phyloP scores from a whole-genome alignment of 345 rosid genomes.

The Brassica carinata region DNA sequence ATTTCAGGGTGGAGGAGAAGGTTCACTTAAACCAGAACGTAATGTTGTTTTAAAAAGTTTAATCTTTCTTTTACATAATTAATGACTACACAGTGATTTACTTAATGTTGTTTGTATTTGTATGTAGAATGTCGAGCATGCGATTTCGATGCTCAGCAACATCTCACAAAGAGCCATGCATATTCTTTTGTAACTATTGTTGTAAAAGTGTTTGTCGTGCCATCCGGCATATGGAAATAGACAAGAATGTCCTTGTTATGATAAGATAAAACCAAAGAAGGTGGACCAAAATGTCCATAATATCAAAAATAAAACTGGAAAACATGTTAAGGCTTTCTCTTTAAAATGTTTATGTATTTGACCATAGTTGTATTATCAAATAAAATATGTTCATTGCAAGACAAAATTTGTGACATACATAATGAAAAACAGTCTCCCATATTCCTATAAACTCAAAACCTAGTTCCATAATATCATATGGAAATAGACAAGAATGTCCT shows the following conservation, averaged over 20 bases:
- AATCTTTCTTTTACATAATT: not conserved
- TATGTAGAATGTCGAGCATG: constrained; percentile 42
- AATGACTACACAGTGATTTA: not conserved
- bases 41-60: not conserved
- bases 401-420: not conserved
- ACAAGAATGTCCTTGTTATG: constrained; percentile 49
- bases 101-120: not conserved
- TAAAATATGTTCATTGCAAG: not conserved
- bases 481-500: no score
- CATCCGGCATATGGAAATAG: constrained; percentile 51
- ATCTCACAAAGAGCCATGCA: constrained; percentile 30
- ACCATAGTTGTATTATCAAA: not conserved
- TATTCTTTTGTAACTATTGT: constrained; percentile 42
- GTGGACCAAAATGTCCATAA: constrained; percentile 51
- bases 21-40: constrained; percentile 15
- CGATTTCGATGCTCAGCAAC: constrained; percentile 33
- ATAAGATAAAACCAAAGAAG: constrained; percentile 35
- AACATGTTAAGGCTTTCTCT: not conserved
- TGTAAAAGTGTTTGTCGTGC: constrained; percentile 48
- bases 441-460: not conserved
- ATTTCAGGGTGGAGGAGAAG: constrained; percentile 30
- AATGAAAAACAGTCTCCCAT: not conserved
- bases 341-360: not conserved
- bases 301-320: not conserved
- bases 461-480: not conserved